Evolutionary conservation across 2,329 filamentous ascomycete genomes (phyloP).

Genomic region (Sclerotinia sclerotiorum): DNA sequence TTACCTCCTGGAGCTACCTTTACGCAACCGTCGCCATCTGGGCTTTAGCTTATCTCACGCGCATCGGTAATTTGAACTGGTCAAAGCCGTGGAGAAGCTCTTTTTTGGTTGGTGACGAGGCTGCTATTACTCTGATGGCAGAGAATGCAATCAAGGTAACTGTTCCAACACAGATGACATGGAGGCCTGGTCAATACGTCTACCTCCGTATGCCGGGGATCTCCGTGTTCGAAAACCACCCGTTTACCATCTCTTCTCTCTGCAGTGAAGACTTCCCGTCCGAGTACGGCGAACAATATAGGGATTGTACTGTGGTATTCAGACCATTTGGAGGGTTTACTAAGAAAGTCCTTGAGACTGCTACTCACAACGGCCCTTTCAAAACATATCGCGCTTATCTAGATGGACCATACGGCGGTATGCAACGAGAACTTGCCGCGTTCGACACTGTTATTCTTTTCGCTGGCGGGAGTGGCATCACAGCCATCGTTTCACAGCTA

Average conservation of each 20-base stretch:
- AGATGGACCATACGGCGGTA: constrained; percentile 92
- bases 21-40: constrained; percentile 80
- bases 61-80: constrained; percentile 90
- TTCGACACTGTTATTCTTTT: constrained; percentile 94
- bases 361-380: constrained; percentile 81
- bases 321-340: constrained; percentile 91
- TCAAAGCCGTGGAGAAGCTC: constrained; percentile 73
- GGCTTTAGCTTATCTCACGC: constrained; percentile 68
- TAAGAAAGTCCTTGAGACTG: constrained; percentile 75
- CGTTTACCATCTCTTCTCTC: constrained; percentile 90
- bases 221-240: constrained; percentile 87
- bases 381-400: constrained; percentile 91
- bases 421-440: constrained; percentile 83
- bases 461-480: constrained; percentile 92
- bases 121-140: constrained; percentile 81
- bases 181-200: constrained; percentile 92
- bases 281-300: constrained; percentile 81
- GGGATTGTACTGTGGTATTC: constrained; percentile 89
- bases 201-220: constrained; percentile 94
- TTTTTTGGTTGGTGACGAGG: constrained; percentile 88
- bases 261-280: constrained; percentile 94
- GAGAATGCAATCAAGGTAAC: constrained; percentile 96
- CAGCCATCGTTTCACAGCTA: constrained; percentile 86
- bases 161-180: constrained; percentile 87
- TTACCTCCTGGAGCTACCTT: constrained; percentile 87